Conservation (phyloP, 495 filamentous ascomycete genomes). For the Aspergillus haitiensis region DNA sequence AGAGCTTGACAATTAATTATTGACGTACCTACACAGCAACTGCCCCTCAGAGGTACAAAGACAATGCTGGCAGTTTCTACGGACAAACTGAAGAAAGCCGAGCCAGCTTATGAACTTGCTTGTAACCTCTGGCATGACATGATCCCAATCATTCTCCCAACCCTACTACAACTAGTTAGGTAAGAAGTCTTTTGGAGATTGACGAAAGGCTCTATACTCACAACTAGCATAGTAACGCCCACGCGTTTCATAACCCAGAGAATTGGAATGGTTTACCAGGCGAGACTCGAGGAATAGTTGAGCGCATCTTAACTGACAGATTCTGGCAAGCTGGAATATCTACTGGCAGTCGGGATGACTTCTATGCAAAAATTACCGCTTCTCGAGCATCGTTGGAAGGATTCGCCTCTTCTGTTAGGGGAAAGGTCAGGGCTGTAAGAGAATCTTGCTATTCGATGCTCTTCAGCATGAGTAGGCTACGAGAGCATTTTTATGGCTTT, state of each 20-base stretch:
- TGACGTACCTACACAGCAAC: slow-evolving; percentile 43
- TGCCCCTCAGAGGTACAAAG: slow-evolving; percentile 85
- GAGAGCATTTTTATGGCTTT: slow-evolving; percentile 86
- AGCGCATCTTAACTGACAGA: slow-evolving; percentile 84
- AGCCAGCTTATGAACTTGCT: slow-evolving; percentile 66
- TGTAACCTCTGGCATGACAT: slow-evolving; percentile 78
- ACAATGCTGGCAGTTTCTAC: slow-evolving; percentile 85
- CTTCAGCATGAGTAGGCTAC: slow-evolving; percentile 86
- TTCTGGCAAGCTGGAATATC: slow-evolving; percentile 99
- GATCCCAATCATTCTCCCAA: slow-evolving; percentile 81
- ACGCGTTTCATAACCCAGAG: slow-evolving; percentile 85
- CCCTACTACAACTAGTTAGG: slow-evolving; percentile 81
- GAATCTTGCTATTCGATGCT: slow-evolving; percentile 93
- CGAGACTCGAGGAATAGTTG: slow-evolving; percentile 76
- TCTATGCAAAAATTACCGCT: slow-evolving; percentile 85
- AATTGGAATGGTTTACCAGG: slow-evolving; percentile 80
- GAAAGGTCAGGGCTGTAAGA: slow-evolving; percentile 81
- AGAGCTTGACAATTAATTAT: not conserved
- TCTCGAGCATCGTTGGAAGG: slow-evolving; percentile 91
- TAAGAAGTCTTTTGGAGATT: slow-evolving; percentile 36
- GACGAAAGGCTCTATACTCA: slow-evolving; percentile 13
- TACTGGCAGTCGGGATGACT: slow-evolving; percentile 89
- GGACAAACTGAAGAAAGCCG: slow-evolving; percentile 75
- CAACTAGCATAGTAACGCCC: slow-evolving; percentile 63
- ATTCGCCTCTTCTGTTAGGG: slow-evolving; percentile 87